These are phyloP conservation scores for Phytophthora syringae DNA, from an alignment of 352 stramenopile genomes.

Conservation along the genomic window DNA sequence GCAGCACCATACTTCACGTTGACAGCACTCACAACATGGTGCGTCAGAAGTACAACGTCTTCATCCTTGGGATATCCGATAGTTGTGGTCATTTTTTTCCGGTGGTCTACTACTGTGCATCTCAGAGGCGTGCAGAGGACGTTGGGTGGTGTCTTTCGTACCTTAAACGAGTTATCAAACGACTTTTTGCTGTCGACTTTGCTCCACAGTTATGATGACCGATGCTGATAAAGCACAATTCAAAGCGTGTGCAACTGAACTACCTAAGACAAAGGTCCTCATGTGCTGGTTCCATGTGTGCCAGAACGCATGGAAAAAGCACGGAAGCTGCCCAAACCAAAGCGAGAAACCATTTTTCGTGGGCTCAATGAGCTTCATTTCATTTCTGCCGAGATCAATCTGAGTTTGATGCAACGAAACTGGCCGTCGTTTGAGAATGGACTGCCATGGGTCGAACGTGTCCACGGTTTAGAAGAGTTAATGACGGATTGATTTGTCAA, in stretches of 20 bases:
- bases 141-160: not conserved
- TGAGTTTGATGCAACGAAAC: no score
- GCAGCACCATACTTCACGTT: not conserved
- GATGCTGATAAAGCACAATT: not conserved
- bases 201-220: no score
- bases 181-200: not conserved
- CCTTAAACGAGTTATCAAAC: not conserved
- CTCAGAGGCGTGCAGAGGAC: not conserved
- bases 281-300: conserved; percentile 2
- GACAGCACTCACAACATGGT: not conserved
- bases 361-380: not conserved
- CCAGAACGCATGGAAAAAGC: not conserved
- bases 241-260: no score
- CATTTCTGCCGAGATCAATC: not conserved
- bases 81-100: not conserved
- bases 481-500: no score
- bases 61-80: not conserved
- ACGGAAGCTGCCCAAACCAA: not conserved
- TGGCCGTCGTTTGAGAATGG: no score
- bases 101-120: not conserved
- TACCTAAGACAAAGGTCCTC: not conserved
- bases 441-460: no score
- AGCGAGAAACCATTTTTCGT: not conserved
- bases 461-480: no score
- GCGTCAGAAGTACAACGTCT: not conserved